These are phyloP conservation scores for Capsella rubella DNA, from an alignment of 441 rosid genomes.

Conservation along the genomic window DNA sequence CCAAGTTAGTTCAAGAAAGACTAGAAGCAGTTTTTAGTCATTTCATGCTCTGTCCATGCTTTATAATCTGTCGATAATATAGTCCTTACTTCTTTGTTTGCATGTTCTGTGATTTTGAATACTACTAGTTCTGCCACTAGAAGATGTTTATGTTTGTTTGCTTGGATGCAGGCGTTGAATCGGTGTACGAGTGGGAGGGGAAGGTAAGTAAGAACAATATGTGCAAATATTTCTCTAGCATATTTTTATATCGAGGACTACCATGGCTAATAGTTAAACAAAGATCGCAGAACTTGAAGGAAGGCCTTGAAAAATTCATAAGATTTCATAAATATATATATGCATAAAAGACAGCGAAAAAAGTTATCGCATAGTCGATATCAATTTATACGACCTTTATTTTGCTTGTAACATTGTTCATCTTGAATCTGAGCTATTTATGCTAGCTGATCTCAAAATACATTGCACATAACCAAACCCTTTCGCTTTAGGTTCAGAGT, in stretches of 20 bases:
- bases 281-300: constrained; percentile 10
- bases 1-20: background rate
- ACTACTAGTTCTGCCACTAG: background rate
- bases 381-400: background rate
- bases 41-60: background rate
- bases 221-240: background rate
- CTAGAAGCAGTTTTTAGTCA: background rate
- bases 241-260: background rate
- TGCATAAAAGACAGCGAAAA: background rate
- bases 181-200: constrained; percentile 80
- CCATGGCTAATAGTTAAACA: background rate
- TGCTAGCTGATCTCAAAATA: background rate
- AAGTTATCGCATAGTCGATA: background rate
- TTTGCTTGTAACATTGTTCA: constrained; percentile 6
- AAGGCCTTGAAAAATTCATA: background rate
- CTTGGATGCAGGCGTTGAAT: constrained; percentile 67
- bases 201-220: constrained; percentile 54
- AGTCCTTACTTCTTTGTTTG: background rate
- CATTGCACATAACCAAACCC: background rate
- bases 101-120: constrained; percentile 10
- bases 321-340: background rate
- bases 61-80: background rate
- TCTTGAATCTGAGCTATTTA: constrained; percentile 10
- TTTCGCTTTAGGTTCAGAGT: constrained; percentile 64
- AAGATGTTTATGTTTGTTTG: constrained; percentile 8